Evolutionary conservation across 73 alveolate genomes (phyloP).

Genomic region (Loxodes magnus): DNA sequence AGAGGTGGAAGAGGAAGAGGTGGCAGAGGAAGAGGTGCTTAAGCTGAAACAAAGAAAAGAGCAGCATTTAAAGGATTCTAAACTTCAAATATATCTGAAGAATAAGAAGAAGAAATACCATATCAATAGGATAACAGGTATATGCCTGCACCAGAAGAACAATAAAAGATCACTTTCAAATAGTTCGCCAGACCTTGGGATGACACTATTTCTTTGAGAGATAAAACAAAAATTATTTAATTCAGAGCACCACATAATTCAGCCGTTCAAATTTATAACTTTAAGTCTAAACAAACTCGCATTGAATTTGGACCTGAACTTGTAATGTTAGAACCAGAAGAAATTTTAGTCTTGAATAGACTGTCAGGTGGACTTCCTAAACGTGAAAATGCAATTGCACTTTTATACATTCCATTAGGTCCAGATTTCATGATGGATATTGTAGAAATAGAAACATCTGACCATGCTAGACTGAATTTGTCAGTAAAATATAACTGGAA

Average conservation of each 20-base stretch:
- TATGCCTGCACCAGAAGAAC: no score
- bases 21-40: no score
- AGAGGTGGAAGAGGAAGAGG: no score
- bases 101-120: no score
- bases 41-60: no score
- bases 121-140: no score
- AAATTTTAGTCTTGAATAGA: conserved; percentile 42
- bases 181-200: no score
- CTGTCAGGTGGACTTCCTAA: conserved; percentile 66
- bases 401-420: conserved; percentile 40
- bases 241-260: conserved; percentile 70
- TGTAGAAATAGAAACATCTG: conserved; percentile 58
- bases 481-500: conserved; percentile 58
- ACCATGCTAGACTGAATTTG: conserved; percentile 61
- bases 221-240: conserved; percentile 31
- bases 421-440: conserved; percentile 63
- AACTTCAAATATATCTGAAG: conserved; percentile 19
- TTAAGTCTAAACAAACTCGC: conserved; percentile 36
- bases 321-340: conserved; percentile 70
- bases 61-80: no score
- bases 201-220: no score
- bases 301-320: conserved; percentile 71
- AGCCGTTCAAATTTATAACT: conserved; percentile 58
- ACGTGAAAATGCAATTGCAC: conserved; percentile 32
- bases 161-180: no score